Base-by-base conservation (phyloP, 345 rosid genomes). In the Lagerstroemia speciosa region DNA sequence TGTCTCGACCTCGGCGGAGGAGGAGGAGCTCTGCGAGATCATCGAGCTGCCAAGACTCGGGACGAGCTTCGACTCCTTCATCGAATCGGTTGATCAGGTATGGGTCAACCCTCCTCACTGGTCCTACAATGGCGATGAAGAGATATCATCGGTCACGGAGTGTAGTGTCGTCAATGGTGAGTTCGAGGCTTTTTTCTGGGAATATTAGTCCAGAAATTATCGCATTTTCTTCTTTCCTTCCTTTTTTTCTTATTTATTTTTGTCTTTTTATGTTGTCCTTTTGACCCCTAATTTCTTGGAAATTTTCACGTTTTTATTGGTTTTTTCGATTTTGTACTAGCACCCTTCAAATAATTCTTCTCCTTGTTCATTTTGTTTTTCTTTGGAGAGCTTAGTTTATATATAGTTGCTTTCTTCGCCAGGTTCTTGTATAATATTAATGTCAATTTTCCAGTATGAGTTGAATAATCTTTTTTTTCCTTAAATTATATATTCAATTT, bases 41-140 rank as follows among this genome's bases (percentile, higher is more conserved):
- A 71, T 78, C 10, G 79, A 83, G 77, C 62, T 83, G 70, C 86
- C 86, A 29, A 74, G 74, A 19, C 65, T 82, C 31, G 80, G 74
- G 41, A 53, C 73, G 64, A 67, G 74, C 46, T 66, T 32, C 68
- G 79, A 73, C 38, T 58, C 53, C 17, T 62, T 73, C 22, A 27
- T 33, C 2, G 76, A 73, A 31, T 62, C 41, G 46, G 2, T 36
- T 29, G 71, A 67, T 62, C 36, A 46, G 8, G 26, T 37, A 19
- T 62, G 71, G 76, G 24, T 34, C 37, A 57, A n/a, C 22, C 24
- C 32, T 10, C 58, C 58, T 43, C 70, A 7, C 43, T 50, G 30
- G 65, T 72, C 31, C 26, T 41, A 41, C 22, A 20, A 31, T 34
- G 38, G 6, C 45, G 29, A 60, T 45, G 71, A 58, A 34, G 63